Percentiles rank a stretch among this genome's conserved stretches.
Conservation (phyloP, 2,329 filamentous ascomycete genomes). For the Bimuria novae-zelandiae region DNA sequence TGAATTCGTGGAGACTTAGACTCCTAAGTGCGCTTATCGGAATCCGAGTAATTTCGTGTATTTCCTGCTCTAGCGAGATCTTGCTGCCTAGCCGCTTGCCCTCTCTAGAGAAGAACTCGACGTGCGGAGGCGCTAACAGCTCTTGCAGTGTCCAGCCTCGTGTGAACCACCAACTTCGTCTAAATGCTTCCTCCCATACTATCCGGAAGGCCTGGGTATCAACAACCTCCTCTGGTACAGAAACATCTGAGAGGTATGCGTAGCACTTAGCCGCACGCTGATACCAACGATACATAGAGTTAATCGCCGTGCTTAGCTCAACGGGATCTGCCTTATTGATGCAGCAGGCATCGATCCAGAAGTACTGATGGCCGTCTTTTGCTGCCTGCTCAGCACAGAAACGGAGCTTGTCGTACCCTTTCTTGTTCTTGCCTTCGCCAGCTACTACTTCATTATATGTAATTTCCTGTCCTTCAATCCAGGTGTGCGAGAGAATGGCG, state of each 20-base stretch:
- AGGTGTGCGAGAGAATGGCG: conserved; percentile 42
- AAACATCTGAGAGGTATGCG: not conserved
- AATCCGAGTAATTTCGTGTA: conserved; percentile 1
- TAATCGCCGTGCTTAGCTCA: not conserved
- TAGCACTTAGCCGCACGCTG: not conserved
- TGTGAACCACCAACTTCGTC: not conserved
- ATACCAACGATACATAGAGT: conserved; percentile 6
- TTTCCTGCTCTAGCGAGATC: not conserved
- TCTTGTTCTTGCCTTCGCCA: not conserved
- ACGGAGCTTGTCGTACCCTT: not conserved
- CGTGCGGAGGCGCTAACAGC: not conserved
- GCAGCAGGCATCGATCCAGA: not conserved
- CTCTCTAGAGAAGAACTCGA: not conserved
- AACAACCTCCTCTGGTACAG: not conserved
- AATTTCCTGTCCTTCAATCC: conserved; percentile 31
- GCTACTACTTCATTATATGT: conserved; percentile 22
- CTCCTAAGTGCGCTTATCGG: not conserved
- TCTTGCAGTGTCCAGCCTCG: not conserved
- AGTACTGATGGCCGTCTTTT: not conserved
- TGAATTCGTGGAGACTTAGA: not conserved
- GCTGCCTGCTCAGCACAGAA: not conserved
- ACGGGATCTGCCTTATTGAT: not conserved
- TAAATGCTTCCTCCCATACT: not conserved
- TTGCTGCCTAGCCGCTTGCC: not conserved
- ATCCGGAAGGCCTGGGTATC: not conserved